A percentile compares a stretch with the other conserved stretches of the same genome.
These are phyloP conservation scores for Cucumis variabilis DNA, from an alignment of 331 rosid species.

Conservation along the genomic window DNA sequence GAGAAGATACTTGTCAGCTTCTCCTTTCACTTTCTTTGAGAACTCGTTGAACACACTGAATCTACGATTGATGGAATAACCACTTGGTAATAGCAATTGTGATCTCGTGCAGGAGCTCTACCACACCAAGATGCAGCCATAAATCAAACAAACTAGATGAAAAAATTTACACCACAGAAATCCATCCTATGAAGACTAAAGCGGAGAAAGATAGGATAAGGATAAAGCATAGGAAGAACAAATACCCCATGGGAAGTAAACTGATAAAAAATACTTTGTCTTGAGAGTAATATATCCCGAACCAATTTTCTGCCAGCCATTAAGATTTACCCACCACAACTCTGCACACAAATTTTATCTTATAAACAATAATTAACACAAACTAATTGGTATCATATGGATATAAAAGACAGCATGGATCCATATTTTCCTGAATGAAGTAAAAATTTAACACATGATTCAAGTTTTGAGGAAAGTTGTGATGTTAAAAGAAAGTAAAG, in stretches of 20 bases:
- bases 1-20: constrained; percentile 63
- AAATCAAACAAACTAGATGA: constrained; percentile 1
- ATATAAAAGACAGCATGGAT: neutral
- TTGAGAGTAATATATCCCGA: constrained; percentile 66
- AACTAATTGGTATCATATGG: neutral
- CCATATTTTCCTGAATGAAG: neutral
- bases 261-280: constrained; percentile 52
- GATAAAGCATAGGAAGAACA: neutral
- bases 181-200: neutral
- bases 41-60: constrained; percentile 84
- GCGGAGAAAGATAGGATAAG: neutral
- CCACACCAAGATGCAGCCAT: constrained; percentile 24
- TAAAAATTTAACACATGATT: neutral
- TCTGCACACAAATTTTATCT: neutral
- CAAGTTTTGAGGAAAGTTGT: neutral
- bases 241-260: constrained; percentile 52
- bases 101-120: constrained; percentile 55
- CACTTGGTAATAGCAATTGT: constrained; percentile 46
- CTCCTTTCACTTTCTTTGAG: constrained; percentile 76
- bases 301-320: constrained; percentile 79
- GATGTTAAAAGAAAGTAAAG: neutral
- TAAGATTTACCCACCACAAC: constrained; percentile 12
- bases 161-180: neutral
- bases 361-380: neutral
- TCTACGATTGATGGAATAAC: constrained; percentile 48